Evolutionary conservation across 176 grass and related monocot genomes (phyloP).

Genomic region (Miscanthus lutarioriparius): DNA sequence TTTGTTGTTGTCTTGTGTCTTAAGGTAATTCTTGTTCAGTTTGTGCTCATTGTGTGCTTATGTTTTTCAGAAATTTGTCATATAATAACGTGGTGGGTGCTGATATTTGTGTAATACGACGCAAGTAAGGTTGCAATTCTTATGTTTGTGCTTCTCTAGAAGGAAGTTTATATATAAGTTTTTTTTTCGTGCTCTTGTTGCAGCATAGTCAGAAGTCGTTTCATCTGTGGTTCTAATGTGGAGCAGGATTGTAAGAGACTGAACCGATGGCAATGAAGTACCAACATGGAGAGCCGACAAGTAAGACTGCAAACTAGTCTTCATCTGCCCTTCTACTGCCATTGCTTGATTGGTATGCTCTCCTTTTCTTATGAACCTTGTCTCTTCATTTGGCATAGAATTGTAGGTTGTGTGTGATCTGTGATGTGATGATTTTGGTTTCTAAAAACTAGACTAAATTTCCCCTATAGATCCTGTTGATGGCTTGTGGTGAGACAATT

Average conservation of each 20-base stretch:
- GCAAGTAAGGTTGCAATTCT: background rate
- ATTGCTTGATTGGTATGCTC: no score
- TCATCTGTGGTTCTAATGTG: background rate
- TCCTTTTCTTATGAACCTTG: no score
- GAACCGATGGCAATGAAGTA: background rate
- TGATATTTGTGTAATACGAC: background rate
- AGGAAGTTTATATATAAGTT: background rate
- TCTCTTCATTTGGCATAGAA: no score
- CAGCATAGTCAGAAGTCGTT: background rate
- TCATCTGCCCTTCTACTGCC: no score
- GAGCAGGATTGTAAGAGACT: background rate
- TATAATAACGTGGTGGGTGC: background rate
- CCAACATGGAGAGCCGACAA: background rate
- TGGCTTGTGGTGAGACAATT: no score
- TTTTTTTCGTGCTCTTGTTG: background rate
- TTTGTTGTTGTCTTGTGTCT: background rate
- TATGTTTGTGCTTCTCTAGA: background rate
- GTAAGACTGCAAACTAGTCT: background rate
- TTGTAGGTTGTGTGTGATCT: no score
- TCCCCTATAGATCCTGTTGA: no score
- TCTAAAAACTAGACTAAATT: no score
- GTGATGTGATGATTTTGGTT: no score
- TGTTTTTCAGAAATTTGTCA: background rate
- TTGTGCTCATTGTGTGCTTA: background rate
- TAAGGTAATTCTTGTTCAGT: background rate